These are phyloP conservation scores for Ormosia emarginata DNA, from an alignment of 306 rosid genomes.

Conservation along the genomic window DNA sequence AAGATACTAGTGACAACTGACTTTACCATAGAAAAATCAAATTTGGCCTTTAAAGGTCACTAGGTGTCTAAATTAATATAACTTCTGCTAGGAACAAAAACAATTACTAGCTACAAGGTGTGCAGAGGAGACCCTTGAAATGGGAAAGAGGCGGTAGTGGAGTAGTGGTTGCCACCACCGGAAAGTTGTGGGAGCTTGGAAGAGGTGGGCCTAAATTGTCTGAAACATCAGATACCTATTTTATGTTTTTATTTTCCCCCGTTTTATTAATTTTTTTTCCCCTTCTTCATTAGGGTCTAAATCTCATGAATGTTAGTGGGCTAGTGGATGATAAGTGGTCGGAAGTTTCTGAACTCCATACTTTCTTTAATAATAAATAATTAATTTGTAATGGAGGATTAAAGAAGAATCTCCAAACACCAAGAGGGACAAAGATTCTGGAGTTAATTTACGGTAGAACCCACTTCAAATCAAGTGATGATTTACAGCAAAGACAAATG, in stretches of 20 bases:
- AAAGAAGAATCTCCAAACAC: constrained; percentile 26
- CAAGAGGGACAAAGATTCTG: constrained; percentile 17
- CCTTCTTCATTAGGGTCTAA: too few relatives aligned
- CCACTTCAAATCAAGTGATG: constrained; percentile 4
- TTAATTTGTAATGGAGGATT: neutral
- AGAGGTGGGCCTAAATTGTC: neutral
- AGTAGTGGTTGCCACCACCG: neutral
- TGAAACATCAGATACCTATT: neutral
- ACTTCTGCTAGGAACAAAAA: neutral
- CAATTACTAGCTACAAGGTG: neutral
- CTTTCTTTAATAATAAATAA: neutral
- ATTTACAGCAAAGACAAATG: neutral
- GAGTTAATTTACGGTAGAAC: neutral
- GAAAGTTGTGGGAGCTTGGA: neutral
- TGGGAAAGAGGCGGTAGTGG: neutral
- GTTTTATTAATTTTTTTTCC: neutral
- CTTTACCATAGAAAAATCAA: neutral
- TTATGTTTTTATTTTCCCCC: neutral
- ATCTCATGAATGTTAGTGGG: neutral
- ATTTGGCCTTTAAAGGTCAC: neutral
- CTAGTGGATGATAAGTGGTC: neutral
- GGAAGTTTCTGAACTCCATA: neutral
- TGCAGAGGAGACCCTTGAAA: neutral
- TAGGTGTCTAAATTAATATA: neutral
- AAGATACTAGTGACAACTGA: neutral